These are phyloP conservation scores for Globisporangium nagaii DNA, from an alignment of 352 stramenopile species.

Conservation along the genomic window DNA sequence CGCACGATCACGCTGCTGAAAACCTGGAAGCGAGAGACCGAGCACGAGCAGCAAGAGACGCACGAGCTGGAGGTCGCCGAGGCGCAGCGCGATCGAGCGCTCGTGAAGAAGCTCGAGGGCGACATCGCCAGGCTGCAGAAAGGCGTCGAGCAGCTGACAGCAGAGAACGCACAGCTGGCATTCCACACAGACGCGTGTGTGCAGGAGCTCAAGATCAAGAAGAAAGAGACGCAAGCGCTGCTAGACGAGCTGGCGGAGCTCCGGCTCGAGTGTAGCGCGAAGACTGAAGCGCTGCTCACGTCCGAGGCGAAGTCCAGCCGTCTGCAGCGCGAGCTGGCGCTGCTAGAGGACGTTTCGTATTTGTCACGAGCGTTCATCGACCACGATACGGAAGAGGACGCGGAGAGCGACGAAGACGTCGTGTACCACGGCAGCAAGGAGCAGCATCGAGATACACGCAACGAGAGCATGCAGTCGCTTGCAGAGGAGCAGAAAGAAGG, in stretches of 20 bases:
- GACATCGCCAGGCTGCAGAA: slow-evolving; percentile 25
- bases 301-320: slow-evolving; percentile 58
- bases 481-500: not conserved
- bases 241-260: slow-evolving; percentile 32
- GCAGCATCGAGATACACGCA: not conserved
- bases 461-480: not conserved
- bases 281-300: slow-evolving; percentile 58
- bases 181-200: not conserved
- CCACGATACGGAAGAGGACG: slow-evolving; percentile 57
- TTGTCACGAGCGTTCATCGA: slow-evolving; percentile 66
- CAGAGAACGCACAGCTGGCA: slow-evolving; percentile 17
- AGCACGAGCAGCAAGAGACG: slow-evolving; percentile 36
- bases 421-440: slow-evolving; percentile 9
- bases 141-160: slow-evolving; percentile 18
- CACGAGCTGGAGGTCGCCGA: slow-evolving; percentile 29
- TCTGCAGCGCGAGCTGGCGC: slow-evolving; percentile 62
- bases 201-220: slow-evolving; percentile 18
- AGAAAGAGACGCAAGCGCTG: slow-evolving; percentile 32
- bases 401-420: slow-evolving; percentile 42
- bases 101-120: slow-evolving; percentile 36
- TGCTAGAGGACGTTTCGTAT: slow-evolving; percentile 76
- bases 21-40: slow-evolving; percentile 38
- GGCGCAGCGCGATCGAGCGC: slow-evolving; percentile 32
- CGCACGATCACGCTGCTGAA: slow-evolving; percentile 35
- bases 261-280: slow-evolving; percentile 34